A percentile compares a stretch with the other conserved stretches of the same genome.
phyloP scores from a whole-genome alignment of 306 rosid genomes.

The Cucurbita pepo region DNA sequence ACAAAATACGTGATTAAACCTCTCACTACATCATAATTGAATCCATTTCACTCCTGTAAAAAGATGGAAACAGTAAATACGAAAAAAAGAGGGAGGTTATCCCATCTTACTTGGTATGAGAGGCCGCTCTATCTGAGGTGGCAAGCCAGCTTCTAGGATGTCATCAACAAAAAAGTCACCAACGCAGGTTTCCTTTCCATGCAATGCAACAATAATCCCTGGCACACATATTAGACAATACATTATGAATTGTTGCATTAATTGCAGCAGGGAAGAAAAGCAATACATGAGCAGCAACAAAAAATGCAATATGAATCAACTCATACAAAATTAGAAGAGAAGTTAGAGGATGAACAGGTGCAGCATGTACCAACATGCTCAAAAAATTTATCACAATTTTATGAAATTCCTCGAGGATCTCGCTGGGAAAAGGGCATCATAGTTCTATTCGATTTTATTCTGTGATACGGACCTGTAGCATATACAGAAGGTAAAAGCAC shows the following conservation, averaged over 20 bases:
- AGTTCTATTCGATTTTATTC: background rate
- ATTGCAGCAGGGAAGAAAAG: background rate
- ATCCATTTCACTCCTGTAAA: background rate
- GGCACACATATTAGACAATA: background rate
- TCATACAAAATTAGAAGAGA: background rate
- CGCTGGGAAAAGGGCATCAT: background rate
- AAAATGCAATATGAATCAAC: background rate
- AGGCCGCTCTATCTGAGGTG: conserved; percentile 70
- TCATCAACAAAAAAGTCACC: conserved; percentile 73
- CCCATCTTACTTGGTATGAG: conserved; percentile 43
- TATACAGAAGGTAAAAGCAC: conserved; percentile 47
- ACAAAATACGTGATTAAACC: background rate
- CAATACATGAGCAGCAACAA: background rate
- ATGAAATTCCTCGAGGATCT: background rate
- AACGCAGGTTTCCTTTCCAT: conserved; percentile 53
- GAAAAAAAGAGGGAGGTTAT: conserved; percentile 1
- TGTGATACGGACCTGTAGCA: conserved; percentile 55
- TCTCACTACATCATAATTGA: background rate
- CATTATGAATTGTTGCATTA: no score
- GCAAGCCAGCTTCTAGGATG: conserved; percentile 84
- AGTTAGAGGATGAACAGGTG: background rate
- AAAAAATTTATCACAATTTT: background rate
- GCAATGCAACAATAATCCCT: conserved; percentile 71
- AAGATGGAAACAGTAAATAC: conserved; percentile 8
- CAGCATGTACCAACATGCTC: background rate